A percentile compares a stretch with the other conserved stretches of the same genome.
These are phyloP conservation scores for Leccinum subgranulosum DNA, from an alignment of 768 basidiomycete species.

Conservation along the genomic window DNA sequence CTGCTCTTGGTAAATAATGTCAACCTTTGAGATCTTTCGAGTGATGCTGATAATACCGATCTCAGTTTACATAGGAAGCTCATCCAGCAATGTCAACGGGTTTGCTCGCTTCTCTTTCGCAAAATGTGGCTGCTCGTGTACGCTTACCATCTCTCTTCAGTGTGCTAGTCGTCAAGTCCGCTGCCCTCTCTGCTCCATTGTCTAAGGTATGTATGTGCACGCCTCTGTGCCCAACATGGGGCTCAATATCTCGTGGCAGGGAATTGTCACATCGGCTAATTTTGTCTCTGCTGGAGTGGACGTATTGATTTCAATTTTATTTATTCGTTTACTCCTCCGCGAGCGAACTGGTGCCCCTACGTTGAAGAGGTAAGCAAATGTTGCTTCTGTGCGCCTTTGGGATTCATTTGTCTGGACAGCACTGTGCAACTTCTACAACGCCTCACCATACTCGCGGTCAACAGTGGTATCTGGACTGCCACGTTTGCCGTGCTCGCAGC, in stretches of 20 bases:
- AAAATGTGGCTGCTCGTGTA: neutral
- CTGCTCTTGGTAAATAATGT: neutral
- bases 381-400: no score
- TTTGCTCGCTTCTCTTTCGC: neutral
- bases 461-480: neutral
- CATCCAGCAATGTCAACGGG: neutral
- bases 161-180: neutral
- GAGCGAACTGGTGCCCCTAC: neutral
- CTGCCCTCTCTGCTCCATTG: rapidly evolving
- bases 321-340: neutral
- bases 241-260: neutral
- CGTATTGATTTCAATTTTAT: neutral
- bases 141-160: neutral
- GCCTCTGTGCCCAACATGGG: neutral
- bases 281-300: neutral
- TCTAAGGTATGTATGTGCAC: neutral
- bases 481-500: neutral
- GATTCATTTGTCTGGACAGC: neutral
- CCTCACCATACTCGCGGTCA: neutral
- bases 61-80: neutral
- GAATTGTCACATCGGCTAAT: neutral
- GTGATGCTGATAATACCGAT: neutral
- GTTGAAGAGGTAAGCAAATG: neutral
- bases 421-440: neutral
- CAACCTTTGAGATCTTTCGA: no score